These are phyloP conservation scores for Pisolithus marmoratus DNA, from an alignment of 768 basidiomycete genomes.

Conservation along the genomic window DNA sequence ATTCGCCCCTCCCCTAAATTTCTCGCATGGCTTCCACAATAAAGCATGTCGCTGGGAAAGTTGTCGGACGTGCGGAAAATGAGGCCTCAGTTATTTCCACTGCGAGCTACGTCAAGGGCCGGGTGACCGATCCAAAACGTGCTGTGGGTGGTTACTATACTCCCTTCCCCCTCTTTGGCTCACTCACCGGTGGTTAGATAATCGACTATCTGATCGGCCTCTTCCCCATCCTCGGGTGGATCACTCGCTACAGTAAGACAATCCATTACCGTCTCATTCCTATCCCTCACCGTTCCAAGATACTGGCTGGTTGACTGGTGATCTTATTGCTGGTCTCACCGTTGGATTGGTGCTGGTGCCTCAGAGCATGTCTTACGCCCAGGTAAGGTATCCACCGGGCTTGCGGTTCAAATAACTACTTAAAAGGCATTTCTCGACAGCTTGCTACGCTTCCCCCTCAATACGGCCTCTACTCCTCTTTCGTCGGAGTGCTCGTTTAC, in stretches of 20 bases:
- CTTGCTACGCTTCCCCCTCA: slow-evolving; percentile 78
- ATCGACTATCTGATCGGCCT: slow-evolving; percentile 61
- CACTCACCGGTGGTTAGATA: slow-evolving; percentile 33
- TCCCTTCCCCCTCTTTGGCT: background rate
- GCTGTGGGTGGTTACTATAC: slow-evolving; percentile 35
- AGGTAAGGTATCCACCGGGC: slow-evolving; percentile 33
- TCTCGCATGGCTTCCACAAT: slow-evolving; percentile 32
- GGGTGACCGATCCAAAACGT: slow-evolving; percentile 40
- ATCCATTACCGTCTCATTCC: background rate
- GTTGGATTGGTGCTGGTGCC: slow-evolving; percentile 96
- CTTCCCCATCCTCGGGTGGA: slow-evolving; percentile 86
- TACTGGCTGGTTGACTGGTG: slow-evolving; percentile 76
- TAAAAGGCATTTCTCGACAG: slow-evolving; percentile 31
- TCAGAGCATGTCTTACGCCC: slow-evolving; percentile 87
- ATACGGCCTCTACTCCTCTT: slow-evolving; percentile 93
- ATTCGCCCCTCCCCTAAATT: background rate
- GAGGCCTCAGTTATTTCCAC: slow-evolving; percentile 55
- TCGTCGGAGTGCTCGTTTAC: slow-evolving; percentile 81
- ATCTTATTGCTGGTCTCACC: slow-evolving; percentile 86
- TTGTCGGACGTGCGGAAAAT: slow-evolving; percentile 58
- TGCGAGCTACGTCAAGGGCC: slow-evolving; percentile 44
- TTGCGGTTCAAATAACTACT: background rate
- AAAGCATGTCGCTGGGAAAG: slow-evolving; percentile 49
- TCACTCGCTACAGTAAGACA: slow-evolving; percentile 73
- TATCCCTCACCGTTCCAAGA: slow-evolving; percentile 35